A percentile compares a stretch with the other conserved stretches of the same genome.
phyloP scores from a whole-genome alignment of 495 filamentous ascomycete species.

The Podospora appendiculata region DNA sequence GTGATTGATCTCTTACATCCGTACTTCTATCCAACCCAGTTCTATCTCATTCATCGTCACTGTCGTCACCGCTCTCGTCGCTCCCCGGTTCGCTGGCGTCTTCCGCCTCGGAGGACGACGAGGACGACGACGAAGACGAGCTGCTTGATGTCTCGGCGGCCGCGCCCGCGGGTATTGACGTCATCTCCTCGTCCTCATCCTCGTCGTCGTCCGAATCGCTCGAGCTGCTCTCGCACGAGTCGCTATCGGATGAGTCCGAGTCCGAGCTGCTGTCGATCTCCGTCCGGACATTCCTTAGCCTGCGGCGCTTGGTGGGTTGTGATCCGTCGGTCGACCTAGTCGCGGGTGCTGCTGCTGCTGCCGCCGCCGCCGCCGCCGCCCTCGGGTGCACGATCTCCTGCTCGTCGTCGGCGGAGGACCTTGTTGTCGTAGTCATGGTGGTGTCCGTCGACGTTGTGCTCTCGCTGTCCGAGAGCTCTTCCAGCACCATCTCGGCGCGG shows the following conservation, averaged over 20 bases:
- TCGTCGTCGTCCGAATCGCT: conserved; percentile 18
- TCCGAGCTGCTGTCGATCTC: conserved; percentile 22
- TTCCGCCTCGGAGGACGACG: conserved; percentile 8
- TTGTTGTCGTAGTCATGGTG: conserved; percentile 15
- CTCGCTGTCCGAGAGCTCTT: conserved; percentile 36
- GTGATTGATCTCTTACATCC: neutral
- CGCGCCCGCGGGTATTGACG: neutral
- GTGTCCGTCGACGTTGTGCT: conserved; percentile 17
- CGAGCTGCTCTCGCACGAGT: conserved; percentile 4
- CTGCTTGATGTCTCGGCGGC: conserved; percentile 16
- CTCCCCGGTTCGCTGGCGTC: conserved; percentile 7
- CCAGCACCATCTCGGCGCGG: conserved; percentile 38
- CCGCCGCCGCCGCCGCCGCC: conserved; percentile 16
- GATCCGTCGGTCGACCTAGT: too few species aligned
- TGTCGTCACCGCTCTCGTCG: conserved; percentile 10
- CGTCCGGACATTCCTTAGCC: conserved; percentile 43
- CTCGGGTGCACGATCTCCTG: neutral
- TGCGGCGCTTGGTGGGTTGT: conserved; percentile 44
- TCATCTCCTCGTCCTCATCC: conserved; percentile 17
- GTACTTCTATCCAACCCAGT: neutral
- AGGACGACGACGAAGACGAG: conserved; percentile 22
- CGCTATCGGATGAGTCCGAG: conserved; percentile 3
- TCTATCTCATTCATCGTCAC: conserved; percentile 8
- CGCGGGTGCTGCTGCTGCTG: conserved; percentile 33
- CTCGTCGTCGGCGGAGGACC: conserved; percentile 8